These are phyloP conservation scores for Exophiala sp. DNA, from an alignment of 2,329 filamentous ascomycete genomes.

Conservation along the genomic window DNA sequence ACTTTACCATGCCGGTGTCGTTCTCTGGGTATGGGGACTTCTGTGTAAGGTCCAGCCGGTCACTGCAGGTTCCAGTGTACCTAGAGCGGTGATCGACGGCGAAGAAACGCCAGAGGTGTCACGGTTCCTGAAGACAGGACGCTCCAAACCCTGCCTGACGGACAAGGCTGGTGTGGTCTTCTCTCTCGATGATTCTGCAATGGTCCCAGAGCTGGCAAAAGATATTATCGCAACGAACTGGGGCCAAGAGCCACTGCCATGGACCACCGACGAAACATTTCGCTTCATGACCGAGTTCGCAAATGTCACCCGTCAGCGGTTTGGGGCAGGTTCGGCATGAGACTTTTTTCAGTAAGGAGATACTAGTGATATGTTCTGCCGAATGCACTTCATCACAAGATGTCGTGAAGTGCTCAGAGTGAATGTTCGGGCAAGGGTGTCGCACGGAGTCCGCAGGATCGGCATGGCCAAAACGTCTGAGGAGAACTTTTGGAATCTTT, in stretches of 20 bases:
- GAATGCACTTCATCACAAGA: background rate
- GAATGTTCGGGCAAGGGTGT: too few species aligned
- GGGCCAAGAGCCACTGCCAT: background rate
- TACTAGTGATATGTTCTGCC: background rate
- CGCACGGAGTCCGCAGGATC: too few species aligned
- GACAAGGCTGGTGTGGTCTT: background rate
- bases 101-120: slow-evolving; percentile 3
- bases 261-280: slow-evolving; percentile 1
- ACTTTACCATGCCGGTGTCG: slow-evolving; percentile 64
- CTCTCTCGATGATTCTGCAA: background rate
- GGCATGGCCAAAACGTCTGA: too few species aligned
- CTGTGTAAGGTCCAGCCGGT: background rate
- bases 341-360: too few species aligned
- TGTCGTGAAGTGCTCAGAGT: too few species aligned
- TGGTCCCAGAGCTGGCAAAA: slow-evolving; percentile 2
- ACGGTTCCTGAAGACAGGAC: background rate
- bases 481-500: too few species aligned
- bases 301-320: background rate
- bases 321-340: too few species aligned
- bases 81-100: background rate
- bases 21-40: slow-evolving; percentile 54
- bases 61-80: background rate
- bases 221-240: slow-evolving; percentile 4
- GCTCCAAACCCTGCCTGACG: background rate
- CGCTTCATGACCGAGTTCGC: slow-evolving; percentile 2